Percentiles rank a stretch among this genome's conserved stretches.
Conservation (phyloP, 2,329 filamentous ascomycete genomes). For the Penicillium paneum region DNA sequence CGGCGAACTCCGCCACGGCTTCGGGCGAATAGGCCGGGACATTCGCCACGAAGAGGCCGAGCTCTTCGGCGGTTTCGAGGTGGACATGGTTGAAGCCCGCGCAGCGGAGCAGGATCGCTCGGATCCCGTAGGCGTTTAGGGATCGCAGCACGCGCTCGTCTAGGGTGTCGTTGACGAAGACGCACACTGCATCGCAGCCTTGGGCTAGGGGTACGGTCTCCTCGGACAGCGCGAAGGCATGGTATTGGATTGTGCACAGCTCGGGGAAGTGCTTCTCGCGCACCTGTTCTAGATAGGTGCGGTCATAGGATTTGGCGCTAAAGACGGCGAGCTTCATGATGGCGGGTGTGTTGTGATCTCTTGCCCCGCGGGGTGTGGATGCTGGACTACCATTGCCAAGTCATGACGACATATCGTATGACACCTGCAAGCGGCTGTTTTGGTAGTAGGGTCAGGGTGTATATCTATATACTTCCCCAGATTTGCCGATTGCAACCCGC, state of each 20-base stretch:
- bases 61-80: conserved; percentile 52
- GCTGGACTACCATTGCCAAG: neutral
- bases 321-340: conserved; percentile 61
- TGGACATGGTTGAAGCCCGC: conserved; percentile 68
- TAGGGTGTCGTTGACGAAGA: conserved; percentile 66
- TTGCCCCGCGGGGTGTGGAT: neutral
- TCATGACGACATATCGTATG: conserved; percentile 6
- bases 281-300: conserved; percentile 51
- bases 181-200: conserved; percentile 58
- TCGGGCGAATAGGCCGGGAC: conserved; percentile 68
- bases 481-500: neutral
- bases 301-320: conserved; percentile 63
- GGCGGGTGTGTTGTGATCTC: neutral
- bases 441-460: neutral
- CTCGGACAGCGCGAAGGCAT: conserved; percentile 55
- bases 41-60: conserved; percentile 61
- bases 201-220: conserved; percentile 57
- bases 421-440: conserved; percentile 1
- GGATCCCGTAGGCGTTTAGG: conserved; percentile 52
- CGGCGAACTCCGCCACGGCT: conserved; percentile 66
- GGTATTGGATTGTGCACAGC: conserved; percentile 53
- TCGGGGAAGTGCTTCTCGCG: conserved; percentile 26
- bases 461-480: neutral
- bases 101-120: conserved; percentile 62
- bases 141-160: conserved; percentile 51